Base-by-base conservation (phyloP, 345 rosid genomes). In the Eucalyptus pumila region DNA sequence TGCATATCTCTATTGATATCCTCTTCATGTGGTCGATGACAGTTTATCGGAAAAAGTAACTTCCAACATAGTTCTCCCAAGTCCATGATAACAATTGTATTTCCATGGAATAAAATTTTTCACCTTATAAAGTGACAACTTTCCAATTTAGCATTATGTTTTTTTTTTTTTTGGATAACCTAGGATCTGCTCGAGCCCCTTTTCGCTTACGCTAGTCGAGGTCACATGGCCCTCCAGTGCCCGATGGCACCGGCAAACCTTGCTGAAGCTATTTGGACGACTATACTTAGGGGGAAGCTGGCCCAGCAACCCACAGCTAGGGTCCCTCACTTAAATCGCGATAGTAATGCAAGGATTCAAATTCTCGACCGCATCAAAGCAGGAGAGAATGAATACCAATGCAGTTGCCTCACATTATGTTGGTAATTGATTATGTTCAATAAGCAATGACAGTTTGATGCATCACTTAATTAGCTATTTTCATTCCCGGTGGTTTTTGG, bases 281-380 rank as follows among this genome's bases (percentile, higher is more conserved):
- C 19, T 50, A 50, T 50, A 50, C 6, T 3, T 50, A 7, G 7
- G 0, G 16, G 7, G 7, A 50, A 50, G 7, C 1, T 50, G 0
- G 52, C 52, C 16, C 1, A 50, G 1, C 3, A 50, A 50, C 17
- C 3, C 3, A 50, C 0, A 0, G 1, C 3, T 0, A 15, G 0
- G 0, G 19, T 1, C 7, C 3, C 19, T 50, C 19, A 15, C 52
- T 50, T 15, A 50, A 50, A 50, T 50, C 0, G 19, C 1, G 19
- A 15, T 50, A 50, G 19, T 0, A 50, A 50, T 1, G 19, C 0
- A 8, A 3, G 19, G 52, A 50, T 50, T 50, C 1, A 7, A 50
- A 50, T 7, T 50, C 19, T 50, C 3, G 8, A 50, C 0, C 1
- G 19, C 19, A 50, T 50, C 19, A 15, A 50, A 50, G 19, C 8